Percentiles rank a stretch among this genome's conserved stretches.
These are phyloP conservation scores for Populus pruinosa DNA, from an alignment of 345 rosid species.

Conservation along the genomic window DNA sequence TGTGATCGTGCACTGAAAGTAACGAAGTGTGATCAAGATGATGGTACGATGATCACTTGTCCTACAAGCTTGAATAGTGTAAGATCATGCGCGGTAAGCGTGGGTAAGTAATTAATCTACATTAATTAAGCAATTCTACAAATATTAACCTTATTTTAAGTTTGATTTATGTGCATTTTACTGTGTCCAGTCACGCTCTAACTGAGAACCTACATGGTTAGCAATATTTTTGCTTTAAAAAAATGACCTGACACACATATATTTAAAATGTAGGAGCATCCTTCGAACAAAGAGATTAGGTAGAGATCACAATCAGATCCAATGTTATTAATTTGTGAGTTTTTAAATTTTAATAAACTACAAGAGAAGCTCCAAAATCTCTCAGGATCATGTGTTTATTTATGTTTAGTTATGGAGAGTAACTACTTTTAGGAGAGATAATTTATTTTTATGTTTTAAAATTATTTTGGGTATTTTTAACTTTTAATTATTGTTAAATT, in stretches of 20 bases:
- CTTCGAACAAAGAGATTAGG: conserved; percentile 45
- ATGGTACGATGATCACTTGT: conserved; percentile 10
- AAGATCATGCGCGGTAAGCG: conserved; percentile 9
- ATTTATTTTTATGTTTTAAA: too few relatives aligned
- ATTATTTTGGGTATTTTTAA: too few relatives aligned
- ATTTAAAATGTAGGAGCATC: conserved; percentile 24
- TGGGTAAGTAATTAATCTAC: background rate
- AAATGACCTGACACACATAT: conserved; percentile 12
- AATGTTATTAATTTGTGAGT: conserved; percentile 19
- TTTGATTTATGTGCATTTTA: background rate
- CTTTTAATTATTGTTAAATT: too few relatives aligned
- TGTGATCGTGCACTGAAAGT: background rate
- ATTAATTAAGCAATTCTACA: background rate
- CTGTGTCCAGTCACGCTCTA: background rate
- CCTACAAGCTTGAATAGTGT: conserved; percentile 2
- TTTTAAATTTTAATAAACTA: background rate
- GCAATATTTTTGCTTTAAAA: background rate
- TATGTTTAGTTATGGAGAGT: conserved; percentile 9
- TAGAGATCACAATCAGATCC: conserved; percentile 38
- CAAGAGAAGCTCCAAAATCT: conserved; percentile 24
- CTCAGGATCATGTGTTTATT: background rate
- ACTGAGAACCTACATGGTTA: background rate
- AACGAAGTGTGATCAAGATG: conserved; percentile 8
- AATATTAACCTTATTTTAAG: background rate
- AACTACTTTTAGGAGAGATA: conserved; percentile 11